A percentile compares a stretch with the other conserved stretches of the same genome.
Evolutionary conservation across 2,329 filamentous ascomycete species (phyloP).

Genomic region (Colletotrichum eremochloae): DNA sequence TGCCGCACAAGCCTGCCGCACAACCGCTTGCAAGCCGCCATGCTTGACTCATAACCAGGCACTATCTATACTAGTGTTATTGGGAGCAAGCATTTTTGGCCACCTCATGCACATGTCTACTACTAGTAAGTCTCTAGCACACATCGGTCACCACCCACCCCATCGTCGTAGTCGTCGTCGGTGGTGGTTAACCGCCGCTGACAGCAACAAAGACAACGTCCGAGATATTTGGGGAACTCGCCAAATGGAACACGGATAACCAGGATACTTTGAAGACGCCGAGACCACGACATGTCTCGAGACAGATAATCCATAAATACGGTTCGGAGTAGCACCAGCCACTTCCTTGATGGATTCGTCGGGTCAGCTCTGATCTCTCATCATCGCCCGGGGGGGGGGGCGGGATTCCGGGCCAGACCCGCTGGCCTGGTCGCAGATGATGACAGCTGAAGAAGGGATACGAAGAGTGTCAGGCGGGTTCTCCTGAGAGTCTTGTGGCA

Average conservation of each 20-base stretch:
- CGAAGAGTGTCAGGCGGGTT: background rate
- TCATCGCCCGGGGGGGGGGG: background rate
- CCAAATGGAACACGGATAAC: background rate
- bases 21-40: constrained; percentile 32
- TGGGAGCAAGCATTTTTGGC: constrained; percentile 35
- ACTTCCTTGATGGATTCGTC: background rate
- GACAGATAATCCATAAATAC: background rate
- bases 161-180: constrained; percentile 8
- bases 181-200: constrained; percentile 36
- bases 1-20: constrained; percentile 38
- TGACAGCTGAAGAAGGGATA: background rate
- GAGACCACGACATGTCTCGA: background rate
- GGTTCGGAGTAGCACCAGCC: background rate
- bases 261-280: constrained; percentile 3
- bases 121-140: constrained; percentile 1
- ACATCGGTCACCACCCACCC: constrained; percentile 22
- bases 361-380: background rate
- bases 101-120: constrained; percentile 30
- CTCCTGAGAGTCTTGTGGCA: constrained; percentile 9
- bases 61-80: constrained; percentile 17
- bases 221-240: background rate
- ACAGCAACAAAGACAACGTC: constrained; percentile 22
- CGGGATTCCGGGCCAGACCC: background rate
- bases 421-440: background rate
- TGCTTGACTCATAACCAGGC: constrained; percentile 40